Percentiles rank a stretch among this genome's conserved stretches.
Evolutionary conservation across 2,329 filamentous ascomycete genomes (phyloP).

Genomic region (Endoconidiophora polonica): DNA sequence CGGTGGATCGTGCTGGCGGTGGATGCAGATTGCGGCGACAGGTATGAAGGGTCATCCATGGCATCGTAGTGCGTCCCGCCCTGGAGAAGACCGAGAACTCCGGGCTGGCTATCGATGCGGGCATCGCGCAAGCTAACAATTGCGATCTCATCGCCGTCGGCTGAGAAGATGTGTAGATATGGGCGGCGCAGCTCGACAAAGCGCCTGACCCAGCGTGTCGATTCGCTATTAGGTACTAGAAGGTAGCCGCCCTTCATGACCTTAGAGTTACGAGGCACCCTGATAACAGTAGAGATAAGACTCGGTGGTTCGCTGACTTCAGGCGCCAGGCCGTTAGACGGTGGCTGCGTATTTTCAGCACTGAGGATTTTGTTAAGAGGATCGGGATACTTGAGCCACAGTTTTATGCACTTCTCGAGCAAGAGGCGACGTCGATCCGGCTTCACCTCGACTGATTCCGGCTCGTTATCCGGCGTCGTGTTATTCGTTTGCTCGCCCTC

Average conservation of each 20-base stretch:
- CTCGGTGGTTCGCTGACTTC: conserved; percentile 37
- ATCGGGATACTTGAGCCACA: conserved; percentile 48
- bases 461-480: conserved; percentile 15
- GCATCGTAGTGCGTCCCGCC: conserved; percentile 26
- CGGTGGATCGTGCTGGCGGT: conserved; percentile 30
- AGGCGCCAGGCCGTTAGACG: conserved; percentile 39
- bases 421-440: conserved; percentile 27
- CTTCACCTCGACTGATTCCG: conserved; percentile 17
- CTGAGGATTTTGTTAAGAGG: conserved; percentile 38
- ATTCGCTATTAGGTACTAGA: conserved; percentile 66
- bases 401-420: conserved; percentile 38
- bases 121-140: conserved; percentile 80
- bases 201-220: conserved; percentile 72
- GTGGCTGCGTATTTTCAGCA: conserved; percentile 49
- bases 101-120: conserved; percentile 80
- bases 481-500: conserved; percentile 14
- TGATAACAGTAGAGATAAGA: conserved; percentile 60
- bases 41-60: conserved; percentile 14
- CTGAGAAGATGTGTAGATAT: conserved; percentile 79
- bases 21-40: conserved; percentile 17
- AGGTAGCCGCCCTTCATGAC: conserved; percentile 79
- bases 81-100: conserved; percentile 62
- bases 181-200: conserved; percentile 85
- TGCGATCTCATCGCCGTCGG: conserved; percentile 78
- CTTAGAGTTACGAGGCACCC: conserved; percentile 62